Base-by-base conservation (phyloP, 345 rosid genomes). In the Mercurialis annua region DNA sequence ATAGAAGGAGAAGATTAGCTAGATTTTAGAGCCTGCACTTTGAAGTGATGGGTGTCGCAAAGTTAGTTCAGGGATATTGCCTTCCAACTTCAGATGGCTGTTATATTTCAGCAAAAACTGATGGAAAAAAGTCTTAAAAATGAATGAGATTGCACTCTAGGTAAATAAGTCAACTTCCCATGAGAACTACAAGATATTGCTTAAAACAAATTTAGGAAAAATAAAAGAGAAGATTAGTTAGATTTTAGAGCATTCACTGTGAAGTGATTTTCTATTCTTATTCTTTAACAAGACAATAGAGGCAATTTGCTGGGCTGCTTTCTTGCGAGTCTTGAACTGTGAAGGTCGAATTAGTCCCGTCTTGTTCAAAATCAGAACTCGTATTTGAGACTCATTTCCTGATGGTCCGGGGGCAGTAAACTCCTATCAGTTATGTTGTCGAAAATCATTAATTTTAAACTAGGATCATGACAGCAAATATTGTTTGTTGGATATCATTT, bases 121-220 rank as follows among this genome's bases (percentile, higher is more conserved):
- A 89, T 66, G 97, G 96, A 73, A 92, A 79, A 82, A 91, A 86
- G 78, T 83, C 80, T n/a, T n/a, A n/a, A 94, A 86, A 83, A 82
- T 68, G 62, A 79, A 87, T 76, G 98, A 94, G 82, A 75, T 82
- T 75, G 90, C 87, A 52, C 90, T 94, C 70, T 95, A 91, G 97
- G 99, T 91, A 79, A 80, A 71, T 67, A 21, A 14, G 24, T 33
- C 47, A 33, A 47, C 11, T 46, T 61, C 52, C 48, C 43, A 42
- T 60, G n/a, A 53, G 29, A 27, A 10, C 15, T 26, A 21, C 29
- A 9, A 38, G 30, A 29, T 16, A 18, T 16, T 54, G 23, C 43
- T 43, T 11, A 10, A 12, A 30, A 67, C 11, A 58, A 43, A 31
- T 42, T 38, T 10, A 23, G 42, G 20, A 44, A 55, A 40, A 44